phyloP scores from a whole-genome alignment of 1,139 yeast species.

The Saccharomyces hybrid region DNA sequence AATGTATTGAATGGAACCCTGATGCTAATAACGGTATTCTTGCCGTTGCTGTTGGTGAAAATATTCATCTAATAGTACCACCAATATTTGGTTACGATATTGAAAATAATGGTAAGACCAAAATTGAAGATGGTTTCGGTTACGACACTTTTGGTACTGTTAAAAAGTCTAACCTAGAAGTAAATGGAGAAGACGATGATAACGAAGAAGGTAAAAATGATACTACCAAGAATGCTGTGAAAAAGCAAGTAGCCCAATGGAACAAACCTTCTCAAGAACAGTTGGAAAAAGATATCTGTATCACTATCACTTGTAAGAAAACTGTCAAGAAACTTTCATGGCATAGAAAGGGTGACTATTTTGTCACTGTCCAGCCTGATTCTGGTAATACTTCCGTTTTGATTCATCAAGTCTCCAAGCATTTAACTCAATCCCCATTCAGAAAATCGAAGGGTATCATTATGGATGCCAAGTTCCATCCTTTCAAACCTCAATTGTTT shows the following conservation, averaged over 20 bases:
- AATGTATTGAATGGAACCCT: constrained; percentile 88
- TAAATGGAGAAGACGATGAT: constrained; percentile 37
- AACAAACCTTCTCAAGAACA: constrained; percentile 60
- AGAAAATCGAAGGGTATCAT: constrained; percentile 87
- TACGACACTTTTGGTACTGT: constrained; percentile 67
- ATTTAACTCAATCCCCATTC: constrained; percentile 95
- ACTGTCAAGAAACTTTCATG: constrained; percentile 79
- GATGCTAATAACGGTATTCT: constrained; percentile 62
- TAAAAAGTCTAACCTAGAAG: constrained; percentile 42
- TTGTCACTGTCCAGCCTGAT: constrained; percentile 88
- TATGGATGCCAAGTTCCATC: constrained; percentile 96
- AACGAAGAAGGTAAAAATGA: constrained; percentile 32
- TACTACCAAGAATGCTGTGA: constrained; percentile 27
- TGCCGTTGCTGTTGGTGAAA: constrained; percentile 80
- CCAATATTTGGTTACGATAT: constrained; percentile 84
- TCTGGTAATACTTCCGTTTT: constrained; percentile 83
- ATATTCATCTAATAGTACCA: constrained; percentile 71
- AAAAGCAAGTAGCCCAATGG: constrained; percentile 73
- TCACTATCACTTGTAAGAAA: constrained; percentile 62
- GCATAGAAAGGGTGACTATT: constrained; percentile 97
- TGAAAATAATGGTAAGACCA: constrained; percentile 72
- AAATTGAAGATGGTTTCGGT: constrained; percentile 90
- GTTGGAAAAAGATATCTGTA: constrained; percentile 65
- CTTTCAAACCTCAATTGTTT: constrained; percentile 86
- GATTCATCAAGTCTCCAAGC: constrained; percentile 91